Conservation (phyloP, 2,329 filamentous ascomycete species). For the Pseudogymnoascus sp. region DNA sequence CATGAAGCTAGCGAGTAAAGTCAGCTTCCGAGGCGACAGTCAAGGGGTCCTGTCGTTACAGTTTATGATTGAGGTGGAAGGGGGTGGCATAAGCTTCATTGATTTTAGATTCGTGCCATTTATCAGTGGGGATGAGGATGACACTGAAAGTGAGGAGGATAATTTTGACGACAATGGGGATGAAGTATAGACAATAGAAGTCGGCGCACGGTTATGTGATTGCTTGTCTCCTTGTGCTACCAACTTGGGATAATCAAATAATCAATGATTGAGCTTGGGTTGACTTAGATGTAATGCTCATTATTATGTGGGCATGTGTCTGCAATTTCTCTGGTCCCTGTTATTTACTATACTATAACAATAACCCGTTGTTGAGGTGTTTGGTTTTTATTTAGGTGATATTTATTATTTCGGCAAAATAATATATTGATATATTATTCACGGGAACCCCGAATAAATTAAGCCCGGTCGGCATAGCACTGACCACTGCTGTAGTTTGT, state of each 20-base stretch:
- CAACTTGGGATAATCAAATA: too few species aligned
- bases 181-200: neutral
- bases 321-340: neutral
- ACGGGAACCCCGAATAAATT: too few species aligned
- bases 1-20: conserved; percentile 90
- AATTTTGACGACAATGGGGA: neutral
- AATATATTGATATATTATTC: neutral
- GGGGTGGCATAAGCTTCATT: conserved; percentile 61
- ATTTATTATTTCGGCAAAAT: neutral
- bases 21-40: conserved; percentile 78
- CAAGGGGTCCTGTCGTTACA: conserved; percentile 91
- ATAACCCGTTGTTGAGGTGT: neutral
- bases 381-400: neutral
- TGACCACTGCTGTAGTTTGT: neutral
- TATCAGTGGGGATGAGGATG: conserved; percentile 50
- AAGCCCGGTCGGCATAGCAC: neutral
- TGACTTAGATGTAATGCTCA: neutral
- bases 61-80: conserved; percentile 88
- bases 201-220: neutral
- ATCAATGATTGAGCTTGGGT: neutral
- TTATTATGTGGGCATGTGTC: neutral
- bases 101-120: conserved; percentile 78
- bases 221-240: neutral
- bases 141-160: conserved; percentile 9
- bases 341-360: neutral